Percentiles rank a stretch among this genome's conserved stretches.
These are phyloP conservation scores for Trametes punicea DNA, from an alignment of 768 basidiomycete species.

Conservation along the genomic window DNA sequence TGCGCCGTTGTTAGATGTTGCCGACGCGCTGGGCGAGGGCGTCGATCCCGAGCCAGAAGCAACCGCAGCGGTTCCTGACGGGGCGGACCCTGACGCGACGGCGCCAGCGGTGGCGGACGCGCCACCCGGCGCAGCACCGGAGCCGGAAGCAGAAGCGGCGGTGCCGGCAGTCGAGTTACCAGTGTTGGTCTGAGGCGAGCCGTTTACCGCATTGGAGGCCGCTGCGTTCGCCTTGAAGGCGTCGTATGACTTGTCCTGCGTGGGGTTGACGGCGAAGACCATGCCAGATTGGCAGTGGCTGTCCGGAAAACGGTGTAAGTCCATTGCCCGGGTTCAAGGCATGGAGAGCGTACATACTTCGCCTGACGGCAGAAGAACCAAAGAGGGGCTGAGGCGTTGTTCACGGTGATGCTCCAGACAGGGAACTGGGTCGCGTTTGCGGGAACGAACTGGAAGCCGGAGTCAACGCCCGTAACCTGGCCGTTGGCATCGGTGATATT, in stretches of 20 bases:
- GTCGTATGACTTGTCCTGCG: constrained; percentile 42
- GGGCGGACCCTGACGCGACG: constrained; percentile 21
- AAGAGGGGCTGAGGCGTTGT: constrained; percentile 44
- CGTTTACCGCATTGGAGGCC: constrained; percentile 10
- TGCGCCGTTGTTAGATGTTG: constrained; percentile 6
- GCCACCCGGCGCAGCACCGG: constrained; percentile 11
- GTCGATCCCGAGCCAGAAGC: background rate
- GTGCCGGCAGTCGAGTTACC: constrained; percentile 12
- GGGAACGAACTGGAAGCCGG: constrained; percentile 45
- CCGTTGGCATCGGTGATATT: constrained; percentile 32
- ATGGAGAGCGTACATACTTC: constrained; percentile 20
- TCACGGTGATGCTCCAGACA: constrained; percentile 45
- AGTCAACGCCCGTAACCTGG: constrained; percentile 41
- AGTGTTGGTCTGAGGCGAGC: constrained; percentile 3
- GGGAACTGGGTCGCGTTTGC: constrained; percentile 35
- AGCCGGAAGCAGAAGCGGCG: constrained; percentile 14
- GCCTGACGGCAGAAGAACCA: constrained; percentile 65
- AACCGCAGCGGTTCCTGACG: background rate
- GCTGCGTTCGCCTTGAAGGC: constrained; percentile 37
- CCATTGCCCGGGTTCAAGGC: constrained; percentile 15
- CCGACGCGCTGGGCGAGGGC: constrained; percentile 12
- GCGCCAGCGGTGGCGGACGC: constrained; percentile 27
- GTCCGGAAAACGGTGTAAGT: constrained; percentile 8
- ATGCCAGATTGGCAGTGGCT: constrained; percentile 53
- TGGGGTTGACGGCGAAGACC: constrained; percentile 61